Base-by-base conservation (phyloP, 139 green algal species). In the Chlorella ohadii region DNA sequence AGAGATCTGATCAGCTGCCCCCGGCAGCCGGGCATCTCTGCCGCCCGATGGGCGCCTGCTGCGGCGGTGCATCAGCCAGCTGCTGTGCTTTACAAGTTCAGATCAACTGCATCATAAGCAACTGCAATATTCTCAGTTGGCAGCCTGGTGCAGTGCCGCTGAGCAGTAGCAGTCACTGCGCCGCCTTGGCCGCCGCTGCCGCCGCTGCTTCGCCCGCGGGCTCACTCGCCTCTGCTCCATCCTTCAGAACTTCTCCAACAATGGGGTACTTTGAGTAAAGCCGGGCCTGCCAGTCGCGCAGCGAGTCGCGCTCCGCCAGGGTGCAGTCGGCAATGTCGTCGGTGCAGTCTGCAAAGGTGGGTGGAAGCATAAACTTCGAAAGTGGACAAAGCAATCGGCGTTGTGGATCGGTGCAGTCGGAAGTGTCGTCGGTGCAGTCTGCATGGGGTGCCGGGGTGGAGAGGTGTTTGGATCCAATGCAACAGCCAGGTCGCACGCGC, bases 261-360 rank as follows among this genome's bases (percentile, higher is more conserved):
- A 93, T 89, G 7, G 79, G 79, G 78, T 96, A 96, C 86, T 97
- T 97, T 27, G 19, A 84, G 80, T 92, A 91, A 51, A 97, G 96
- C 68, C 92, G 91, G 19, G 28, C 88, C 81, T 94, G 87, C 95
- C 95, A 98, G 25, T 96, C 93, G 12, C 84, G 59, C 76, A 98
- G 84, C 36, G 84, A 91, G 34, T 96, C 91, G 76, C 89, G 57
- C 86, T 98, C 95, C 36, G 86, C 84, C 23, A 87, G 77, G 0
- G 65, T 67, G 64, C 94, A 88, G 17, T 81, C 92, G 20, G 87
- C 78, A 25, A 96, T 79, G 85, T 97, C 83, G 28, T 89, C 90
- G 71, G 87, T 91, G 74, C 90, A 96, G 87, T 97, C 94, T 47
- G 70, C 78, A 57, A 25, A n/a, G 74, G 12, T 47, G 51, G 23